These are phyloP conservation scores for Coniella lustricola DNA, from an alignment of 2,329 filamentous ascomycete species.

Conservation along the genomic window DNA sequence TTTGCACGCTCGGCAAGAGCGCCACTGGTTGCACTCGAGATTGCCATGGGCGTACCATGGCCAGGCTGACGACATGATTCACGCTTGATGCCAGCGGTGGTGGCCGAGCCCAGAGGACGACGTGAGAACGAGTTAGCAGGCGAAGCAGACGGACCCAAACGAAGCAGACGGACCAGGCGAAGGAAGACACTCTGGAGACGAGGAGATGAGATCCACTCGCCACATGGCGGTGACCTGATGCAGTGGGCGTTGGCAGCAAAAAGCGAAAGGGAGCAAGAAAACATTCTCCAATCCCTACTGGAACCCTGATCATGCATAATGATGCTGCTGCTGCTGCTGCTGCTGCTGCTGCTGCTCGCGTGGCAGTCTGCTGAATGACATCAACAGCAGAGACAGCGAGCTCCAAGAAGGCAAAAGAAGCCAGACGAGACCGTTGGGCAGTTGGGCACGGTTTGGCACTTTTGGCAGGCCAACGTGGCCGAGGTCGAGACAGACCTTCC, in stretches of 20 bases:
- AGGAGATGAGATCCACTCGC: constrained; percentile 5
- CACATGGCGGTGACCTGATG: constrained; percentile 13
- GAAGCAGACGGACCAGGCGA: too few relatives aligned
- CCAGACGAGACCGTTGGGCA: too few relatives aligned
- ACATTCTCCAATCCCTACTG: background rate
- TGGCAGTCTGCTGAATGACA: background rate
- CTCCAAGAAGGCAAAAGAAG: background rate
- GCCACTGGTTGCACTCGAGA: constrained; percentile 9
- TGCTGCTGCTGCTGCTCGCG: constrained; percentile 3
- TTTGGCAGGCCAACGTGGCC: too few relatives aligned
- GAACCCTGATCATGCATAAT: background rate
- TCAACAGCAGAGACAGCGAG: constrained; percentile 1
- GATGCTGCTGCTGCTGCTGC: constrained; percentile 7
- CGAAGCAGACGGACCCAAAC: too few relatives aligned
- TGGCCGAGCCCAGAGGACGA: constrained; percentile 9
- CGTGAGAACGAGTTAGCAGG: too few relatives aligned
- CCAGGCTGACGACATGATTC: constrained; percentile 6
- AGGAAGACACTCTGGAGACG: too few relatives aligned
- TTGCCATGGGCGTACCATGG: constrained; percentile 8
- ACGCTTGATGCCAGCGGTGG: background rate
- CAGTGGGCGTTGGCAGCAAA: too few relatives aligned
- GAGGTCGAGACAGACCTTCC: too few relatives aligned
- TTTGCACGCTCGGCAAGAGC: constrained; percentile 1
- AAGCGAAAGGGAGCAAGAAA: too few relatives aligned
- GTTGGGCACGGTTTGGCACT: too few relatives aligned